Conservation (phyloP, 2,329 filamentous ascomycete genomes). For the Drechslerella coelobrocha region DNA sequence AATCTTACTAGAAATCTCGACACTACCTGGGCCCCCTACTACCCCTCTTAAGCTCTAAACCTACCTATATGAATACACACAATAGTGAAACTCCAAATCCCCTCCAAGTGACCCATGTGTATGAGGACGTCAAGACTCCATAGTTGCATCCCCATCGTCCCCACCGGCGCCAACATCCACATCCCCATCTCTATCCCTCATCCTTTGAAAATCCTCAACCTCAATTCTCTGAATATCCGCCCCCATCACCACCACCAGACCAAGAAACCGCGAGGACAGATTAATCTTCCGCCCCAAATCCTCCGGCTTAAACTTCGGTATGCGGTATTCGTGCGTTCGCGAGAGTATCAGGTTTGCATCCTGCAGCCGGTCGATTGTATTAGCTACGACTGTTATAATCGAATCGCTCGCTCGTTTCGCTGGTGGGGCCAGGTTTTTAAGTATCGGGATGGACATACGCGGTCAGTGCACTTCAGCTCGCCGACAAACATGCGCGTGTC, state of each 20-base stretch:
- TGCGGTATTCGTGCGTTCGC: slow-evolving; percentile 86
- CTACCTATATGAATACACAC: too few relatives aligned
- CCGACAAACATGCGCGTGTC: slow-evolving; percentile 90
- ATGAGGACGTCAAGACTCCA: slow-evolving; percentile 16
- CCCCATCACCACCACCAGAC: slow-evolving; percentile 87
- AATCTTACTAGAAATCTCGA: not conserved
- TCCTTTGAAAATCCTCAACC: slow-evolving; percentile 68
- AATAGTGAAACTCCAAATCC: not conserved
- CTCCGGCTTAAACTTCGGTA: slow-evolving; percentile 62
- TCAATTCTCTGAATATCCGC: slow-evolving; percentile 86
- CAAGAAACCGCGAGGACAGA: slow-evolving; percentile 85
- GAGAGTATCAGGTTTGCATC: slow-evolving; percentile 87
- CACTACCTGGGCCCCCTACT: not conserved
- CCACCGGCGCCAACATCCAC: not conserved
- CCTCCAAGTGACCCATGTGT: not conserved
- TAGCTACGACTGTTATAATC: too few relatives aligned
- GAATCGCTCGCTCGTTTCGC: too few relatives aligned
- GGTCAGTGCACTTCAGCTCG: slow-evolving; percentile 91
- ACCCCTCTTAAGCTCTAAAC: too few relatives aligned
- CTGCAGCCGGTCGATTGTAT: too few relatives aligned
- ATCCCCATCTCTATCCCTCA: not conserved
- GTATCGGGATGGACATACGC: slow-evolving; percentile 65
- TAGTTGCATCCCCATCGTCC: slow-evolving; percentile 7
- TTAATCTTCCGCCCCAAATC: slow-evolving; percentile 63
- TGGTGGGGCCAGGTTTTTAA: slow-evolving; percentile 36